Evolutionary conservation across 1,284 basidiomycete species (phyloP).

Genomic region (Irpex rosettiformis): DNA sequence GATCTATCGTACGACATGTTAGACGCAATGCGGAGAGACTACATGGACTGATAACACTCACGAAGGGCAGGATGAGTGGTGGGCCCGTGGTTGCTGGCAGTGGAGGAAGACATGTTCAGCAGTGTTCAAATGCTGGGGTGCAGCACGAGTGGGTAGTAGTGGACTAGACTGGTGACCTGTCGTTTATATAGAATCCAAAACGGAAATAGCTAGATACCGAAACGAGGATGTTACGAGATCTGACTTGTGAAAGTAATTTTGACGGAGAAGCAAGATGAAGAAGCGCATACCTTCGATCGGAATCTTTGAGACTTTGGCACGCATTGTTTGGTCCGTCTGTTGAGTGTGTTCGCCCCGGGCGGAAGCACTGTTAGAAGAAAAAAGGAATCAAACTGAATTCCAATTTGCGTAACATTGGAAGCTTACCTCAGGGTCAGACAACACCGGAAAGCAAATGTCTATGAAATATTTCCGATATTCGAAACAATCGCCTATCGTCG

Average conservation of each 20-base stretch:
- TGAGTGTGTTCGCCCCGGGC: conserved; percentile 7
- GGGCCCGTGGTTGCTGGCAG: conserved; percentile 14
- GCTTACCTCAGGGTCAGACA: conserved; percentile 1
- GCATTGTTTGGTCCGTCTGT: conserved; percentile 10
- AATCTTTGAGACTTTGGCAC: conserved; percentile 21
- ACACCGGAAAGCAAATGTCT: neutral
- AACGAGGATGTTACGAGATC: conserved; percentile 25
- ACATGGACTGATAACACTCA: conserved; percentile 14
- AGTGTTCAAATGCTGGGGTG: conserved; percentile 13
- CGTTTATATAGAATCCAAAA: conserved; percentile 24
- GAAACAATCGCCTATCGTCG: neutral
- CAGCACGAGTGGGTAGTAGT: conserved; percentile 8
- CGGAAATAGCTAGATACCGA: conserved; percentile 24
- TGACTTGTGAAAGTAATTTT: conserved; percentile 20
- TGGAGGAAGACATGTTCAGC: conserved; percentile 17
- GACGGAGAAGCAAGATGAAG: conserved; percentile 20
- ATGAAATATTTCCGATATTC: conserved; percentile 15
- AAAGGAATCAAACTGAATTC: conserved; percentile 7
- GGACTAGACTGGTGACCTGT: conserved; percentile 6
- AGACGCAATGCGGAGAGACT: neutral
- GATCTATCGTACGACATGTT: conserved; percentile 39
- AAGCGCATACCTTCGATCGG: conserved; percentile 11
- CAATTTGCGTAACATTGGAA: neutral
- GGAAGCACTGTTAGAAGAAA: conserved; percentile 4
- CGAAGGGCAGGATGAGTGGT: conserved; percentile 30